phyloP scores from a whole-genome alignment of 2,329 filamentous ascomycete species.

The Cercospora sojina region DNA sequence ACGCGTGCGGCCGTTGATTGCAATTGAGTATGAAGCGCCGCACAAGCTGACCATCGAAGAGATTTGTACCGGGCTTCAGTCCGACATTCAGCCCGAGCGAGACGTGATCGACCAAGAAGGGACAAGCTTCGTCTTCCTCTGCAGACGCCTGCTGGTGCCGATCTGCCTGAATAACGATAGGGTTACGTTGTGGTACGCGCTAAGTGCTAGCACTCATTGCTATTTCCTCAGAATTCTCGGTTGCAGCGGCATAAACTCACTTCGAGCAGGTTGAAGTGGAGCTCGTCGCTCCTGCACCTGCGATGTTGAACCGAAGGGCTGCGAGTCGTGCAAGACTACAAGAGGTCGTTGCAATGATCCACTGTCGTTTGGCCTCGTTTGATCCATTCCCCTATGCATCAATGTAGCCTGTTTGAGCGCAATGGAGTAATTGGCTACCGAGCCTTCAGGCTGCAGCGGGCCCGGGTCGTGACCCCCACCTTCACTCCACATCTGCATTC shows the following conservation, averaged over 20 bases:
- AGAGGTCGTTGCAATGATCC: background rate
- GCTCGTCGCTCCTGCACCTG: background rate
- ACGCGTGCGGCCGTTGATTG: background rate
- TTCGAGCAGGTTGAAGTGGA: background rate
- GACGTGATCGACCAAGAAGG: constrained; percentile 15
- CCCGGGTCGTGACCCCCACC: background rate
- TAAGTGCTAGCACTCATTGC: background rate
- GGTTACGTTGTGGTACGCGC: background rate
- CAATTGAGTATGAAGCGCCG: background rate
- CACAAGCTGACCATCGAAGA: background rate
- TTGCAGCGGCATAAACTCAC: background rate
- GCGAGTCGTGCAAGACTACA: background rate
- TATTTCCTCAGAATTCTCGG: background rate
- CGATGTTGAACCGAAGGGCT: background rate
- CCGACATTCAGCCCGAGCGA: background rate
- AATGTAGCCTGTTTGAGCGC: too few species aligned
- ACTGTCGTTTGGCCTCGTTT: background rate
- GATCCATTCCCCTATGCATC: background rate
- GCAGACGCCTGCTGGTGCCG: constrained; percentile 14
- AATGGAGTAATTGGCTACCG: background rate
- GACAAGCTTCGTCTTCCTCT: constrained; percentile 5
- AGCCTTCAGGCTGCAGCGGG: background rate
- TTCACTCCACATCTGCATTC: background rate
- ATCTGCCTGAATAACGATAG: background rate
- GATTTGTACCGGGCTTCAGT: background rate